Evolutionary conservation across 1,284 basidiomycete genomes (phyloP), one percentile per base, ranked within the genome.

Genomic region (Rhodofomes roseus): DNA sequence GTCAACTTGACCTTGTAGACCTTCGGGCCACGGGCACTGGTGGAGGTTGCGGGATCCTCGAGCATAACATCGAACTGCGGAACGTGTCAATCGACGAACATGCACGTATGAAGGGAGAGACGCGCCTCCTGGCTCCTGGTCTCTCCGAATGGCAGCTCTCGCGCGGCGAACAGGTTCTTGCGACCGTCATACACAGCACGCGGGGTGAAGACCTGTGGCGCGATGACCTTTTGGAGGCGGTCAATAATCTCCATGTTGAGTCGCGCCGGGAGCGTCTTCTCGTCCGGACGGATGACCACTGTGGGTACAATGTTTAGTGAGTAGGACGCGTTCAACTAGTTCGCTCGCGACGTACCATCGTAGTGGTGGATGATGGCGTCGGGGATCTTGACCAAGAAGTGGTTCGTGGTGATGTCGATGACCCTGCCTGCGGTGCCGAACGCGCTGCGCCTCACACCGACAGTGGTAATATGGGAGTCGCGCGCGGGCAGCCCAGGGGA

Each of bases 111-210:
- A 4, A n/a, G 0, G 6, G 22, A 41, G 27, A 9, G 25, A 27
- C 70, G 57, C 62, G 75, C 85, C 70, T 86, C 83, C 60, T 79
- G 77, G 0, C 76, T 76, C 16, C 74, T 75, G 0, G 63, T 70
- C 0, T 77, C 77, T 8, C 79, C 83, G 57, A 91, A 85, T 0
- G 82, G 79, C 8, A 91, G 74, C 58, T 80, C 76, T 46, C 77
- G 75, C 4, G 81, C 74, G 12, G 85, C 74, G 68, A 90, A 92
- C 62, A 92, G 70, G 62, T 92, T 93, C 71, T 92, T 92, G 20
- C 89, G 76, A 0, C 90, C 90, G 61, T 93, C 90, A 61, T 92
- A 92, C 1, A 82, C 89, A 11, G 80, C 84, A 6, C 77, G 80
- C 2, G 85, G 85, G 1, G 80, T 86, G 65, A 90, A 91, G 18